Evolutionary conservation across 2,329 filamentous ascomycete species (phyloP).

Genomic region (Paraphoma sp.): DNA sequence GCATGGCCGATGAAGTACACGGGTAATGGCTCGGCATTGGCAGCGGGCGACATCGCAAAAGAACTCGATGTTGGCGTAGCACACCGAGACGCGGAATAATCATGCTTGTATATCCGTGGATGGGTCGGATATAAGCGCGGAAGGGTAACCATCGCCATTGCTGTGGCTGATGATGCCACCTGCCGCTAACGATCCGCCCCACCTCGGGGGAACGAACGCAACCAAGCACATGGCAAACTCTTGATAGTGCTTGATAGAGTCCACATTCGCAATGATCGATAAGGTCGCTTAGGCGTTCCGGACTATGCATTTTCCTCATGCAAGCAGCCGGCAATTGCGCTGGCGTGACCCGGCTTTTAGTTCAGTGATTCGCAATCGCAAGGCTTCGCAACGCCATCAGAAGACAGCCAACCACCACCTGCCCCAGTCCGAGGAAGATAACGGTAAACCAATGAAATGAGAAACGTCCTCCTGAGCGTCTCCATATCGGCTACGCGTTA

Average conservation of each 20-base stretch:
- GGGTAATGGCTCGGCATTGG: not conserved
- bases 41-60: not conserved
- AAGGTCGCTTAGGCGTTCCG: too few species aligned
- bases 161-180: not conserved
- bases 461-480: not conserved
- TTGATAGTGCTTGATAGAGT: too few species aligned
- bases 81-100: not conserved
- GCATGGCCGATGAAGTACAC: constrained; percentile 4
- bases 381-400: not conserved
- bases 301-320: too few species aligned
- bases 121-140: not conserved
- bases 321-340: too few species aligned
- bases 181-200: not conserved
- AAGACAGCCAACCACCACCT: not conserved
- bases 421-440: not conserved
- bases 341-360: not conserved
- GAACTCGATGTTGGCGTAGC: not conserved
- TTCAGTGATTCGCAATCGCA: not conserved
- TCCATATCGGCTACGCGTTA: not conserved
- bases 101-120: not conserved
- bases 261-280: too few species aligned
- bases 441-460: not conserved
- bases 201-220: too few species aligned
- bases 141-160: not conserved
- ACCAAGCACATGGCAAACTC: too few species aligned